Percentiles rank a stretch among this genome's conserved stretches.
Conservation (phyloP, 2,329 filamentous ascomycete species). For the Pestalotiopsis sp. region DNA sequence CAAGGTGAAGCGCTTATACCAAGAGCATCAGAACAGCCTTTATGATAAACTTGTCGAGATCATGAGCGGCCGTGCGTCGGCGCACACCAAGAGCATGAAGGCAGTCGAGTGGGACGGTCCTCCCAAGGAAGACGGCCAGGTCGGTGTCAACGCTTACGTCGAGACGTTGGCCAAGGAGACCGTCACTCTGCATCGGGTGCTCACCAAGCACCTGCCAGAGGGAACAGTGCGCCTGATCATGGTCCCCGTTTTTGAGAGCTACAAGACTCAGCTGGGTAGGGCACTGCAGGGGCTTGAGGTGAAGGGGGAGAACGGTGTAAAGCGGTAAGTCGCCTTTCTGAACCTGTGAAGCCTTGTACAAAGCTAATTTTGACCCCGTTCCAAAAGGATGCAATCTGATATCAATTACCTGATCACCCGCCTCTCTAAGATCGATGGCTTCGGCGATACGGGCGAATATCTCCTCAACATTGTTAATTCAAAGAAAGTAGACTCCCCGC, state of each 20-base stretch:
- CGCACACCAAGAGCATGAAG: constrained; percentile 75
- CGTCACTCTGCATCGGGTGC: constrained; percentile 77
- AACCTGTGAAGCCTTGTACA: neutral
- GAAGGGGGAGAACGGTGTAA: constrained; percentile 67
- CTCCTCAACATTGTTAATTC: constrained; percentile 65
- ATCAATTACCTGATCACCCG: constrained; percentile 71
- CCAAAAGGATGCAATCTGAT: constrained; percentile 71
- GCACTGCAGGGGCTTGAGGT: constrained; percentile 68
- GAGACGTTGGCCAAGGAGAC: constrained; percentile 88
- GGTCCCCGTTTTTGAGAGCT: constrained; percentile 79
- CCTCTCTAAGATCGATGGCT: constrained; percentile 78
- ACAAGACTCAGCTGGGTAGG: constrained; percentile 76
- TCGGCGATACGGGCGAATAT: constrained; percentile 71
- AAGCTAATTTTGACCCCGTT: constrained; percentile 11
- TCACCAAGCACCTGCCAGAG: constrained; percentile 80
- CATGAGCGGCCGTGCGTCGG: constrained; percentile 75
- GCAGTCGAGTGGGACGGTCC: constrained; percentile 72
- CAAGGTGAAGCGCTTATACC: constrained; percentile 78
- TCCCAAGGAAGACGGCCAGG: constrained; percentile 29
- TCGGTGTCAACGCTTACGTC: constrained; percentile 70
- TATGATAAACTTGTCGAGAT: constrained; percentile 94
- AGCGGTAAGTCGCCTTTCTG: constrained; percentile 58
- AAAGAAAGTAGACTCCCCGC: constrained; percentile 45
- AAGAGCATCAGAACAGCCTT: constrained; percentile 89
- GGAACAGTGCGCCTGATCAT: constrained; percentile 80